phyloP scores from a whole-genome alignment of 2,329 filamentous ascomycete species.

The Diplodia scrobiculata region DNA sequence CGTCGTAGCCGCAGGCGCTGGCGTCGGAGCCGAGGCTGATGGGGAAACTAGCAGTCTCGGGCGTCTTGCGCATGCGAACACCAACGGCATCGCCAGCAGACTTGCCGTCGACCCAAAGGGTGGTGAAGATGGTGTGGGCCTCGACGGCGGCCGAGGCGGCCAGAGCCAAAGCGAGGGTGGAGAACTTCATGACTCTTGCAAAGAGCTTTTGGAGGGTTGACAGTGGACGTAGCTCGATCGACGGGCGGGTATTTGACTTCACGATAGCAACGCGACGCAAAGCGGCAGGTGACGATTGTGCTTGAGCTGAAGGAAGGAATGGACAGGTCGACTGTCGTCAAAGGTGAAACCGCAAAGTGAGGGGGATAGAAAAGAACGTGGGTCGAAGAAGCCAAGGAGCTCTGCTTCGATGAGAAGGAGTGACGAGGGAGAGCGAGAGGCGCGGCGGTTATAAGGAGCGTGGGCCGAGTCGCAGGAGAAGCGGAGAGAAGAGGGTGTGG shows the following conservation, averaged over 20 bases:
- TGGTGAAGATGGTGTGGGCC: slow-evolving; percentile 44
- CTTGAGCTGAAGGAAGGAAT: slow-evolving; percentile 8
- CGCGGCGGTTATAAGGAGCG: slow-evolving; percentile 14
- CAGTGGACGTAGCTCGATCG: slow-evolving; percentile 2
- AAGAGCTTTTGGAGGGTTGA: background rate
- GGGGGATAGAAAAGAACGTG: slow-evolving; percentile 28
- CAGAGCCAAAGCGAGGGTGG: slow-evolving; percentile 15
- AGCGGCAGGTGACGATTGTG: background rate
- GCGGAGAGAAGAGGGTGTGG: slow-evolving; percentile 4
- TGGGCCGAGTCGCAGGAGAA: background rate
- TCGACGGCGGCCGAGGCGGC: slow-evolving; percentile 22
- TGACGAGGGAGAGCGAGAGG: slow-evolving; percentile 8
- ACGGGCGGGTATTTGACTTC: slow-evolving; percentile 4
- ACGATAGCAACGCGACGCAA: background rate
- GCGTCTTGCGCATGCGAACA: slow-evolving; percentile 65
- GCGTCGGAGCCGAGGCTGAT: slow-evolving; percentile 61
- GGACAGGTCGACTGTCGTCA: slow-evolving; percentile 29
- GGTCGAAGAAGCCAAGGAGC: slow-evolving; percentile 25
- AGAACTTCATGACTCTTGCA: slow-evolving; percentile 16
- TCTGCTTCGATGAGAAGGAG: slow-evolving; percentile 18
- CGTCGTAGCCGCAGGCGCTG: slow-evolving; percentile 69
- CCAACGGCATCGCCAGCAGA: slow-evolving; percentile 66
- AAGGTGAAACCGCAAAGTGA: slow-evolving; percentile 23
- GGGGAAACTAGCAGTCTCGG: slow-evolving; percentile 58
- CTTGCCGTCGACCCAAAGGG: slow-evolving; percentile 42